These are phyloP conservation scores for Fusarium cyanostomum DNA, from an alignment of 2,329 filamentous ascomycete species.

Conservation along the genomic window DNA sequence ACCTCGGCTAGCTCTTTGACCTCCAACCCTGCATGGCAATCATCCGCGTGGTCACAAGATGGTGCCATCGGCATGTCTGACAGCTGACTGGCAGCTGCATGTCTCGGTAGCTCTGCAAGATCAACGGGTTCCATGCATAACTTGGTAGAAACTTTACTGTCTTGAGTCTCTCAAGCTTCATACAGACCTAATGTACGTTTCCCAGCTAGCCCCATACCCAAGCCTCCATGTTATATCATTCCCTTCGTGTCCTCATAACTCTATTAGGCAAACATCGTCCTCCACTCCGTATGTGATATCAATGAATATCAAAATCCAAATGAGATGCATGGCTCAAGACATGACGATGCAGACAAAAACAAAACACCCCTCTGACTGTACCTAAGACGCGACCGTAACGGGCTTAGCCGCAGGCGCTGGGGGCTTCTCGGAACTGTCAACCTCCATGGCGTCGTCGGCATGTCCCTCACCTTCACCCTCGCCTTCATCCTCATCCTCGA, in stretches of 20 bases:
- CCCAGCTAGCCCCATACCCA: constrained; percentile 27
- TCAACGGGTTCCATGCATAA: constrained; percentile 2
- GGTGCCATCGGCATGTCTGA: neutral
- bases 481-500: constrained; percentile 70
- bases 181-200: constrained; percentile 26
- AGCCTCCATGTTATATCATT: constrained; percentile 40
- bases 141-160: neutral
- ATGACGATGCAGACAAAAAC: constrained; percentile 25
- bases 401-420: constrained; percentile 47
- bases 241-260: constrained; percentile 46
- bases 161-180: neutral
- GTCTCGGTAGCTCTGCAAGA: constrained; percentile 4
- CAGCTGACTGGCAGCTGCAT: constrained; percentile 22
- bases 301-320: constrained; percentile 30
- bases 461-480: constrained; percentile 47
- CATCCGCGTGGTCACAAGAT: neutral
- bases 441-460: constrained; percentile 60
- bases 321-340: constrained; percentile 22
- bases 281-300: constrained; percentile 31
- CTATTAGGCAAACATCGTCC: constrained; percentile 40
- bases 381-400: constrained; percentile 49
- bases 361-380: neutral
- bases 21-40: neutral
- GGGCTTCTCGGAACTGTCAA: constrained; percentile 55
- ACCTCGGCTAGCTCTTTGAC: neutral